These are phyloP conservation scores for Nicotiana tabacum DNA, from an alignment of 257 asterid genomes.

Conservation along the genomic window DNA sequence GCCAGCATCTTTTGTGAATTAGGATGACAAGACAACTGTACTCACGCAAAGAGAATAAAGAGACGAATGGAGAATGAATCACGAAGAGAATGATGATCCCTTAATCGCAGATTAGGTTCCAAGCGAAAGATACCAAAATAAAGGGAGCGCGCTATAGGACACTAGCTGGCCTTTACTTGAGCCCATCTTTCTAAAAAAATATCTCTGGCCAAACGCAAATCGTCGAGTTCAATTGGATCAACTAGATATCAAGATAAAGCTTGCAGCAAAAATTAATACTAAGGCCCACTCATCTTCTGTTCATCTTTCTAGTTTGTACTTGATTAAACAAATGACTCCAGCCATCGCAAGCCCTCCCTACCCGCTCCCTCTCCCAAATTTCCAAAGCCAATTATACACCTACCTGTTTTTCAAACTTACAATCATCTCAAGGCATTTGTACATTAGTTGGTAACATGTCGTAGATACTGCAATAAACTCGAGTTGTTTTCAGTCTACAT, in stretches of 20 bases:
- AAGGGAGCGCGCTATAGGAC: no score
- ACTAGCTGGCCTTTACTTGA: no score
- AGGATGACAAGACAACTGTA: neutral
- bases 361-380: no score
- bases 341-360: neutral
- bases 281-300: neutral
- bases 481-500: neutral
- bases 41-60: neutral
- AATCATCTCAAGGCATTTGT: neutral
- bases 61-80: neutral
- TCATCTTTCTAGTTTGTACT: neutral
- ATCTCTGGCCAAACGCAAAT: no score
- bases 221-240: no score
- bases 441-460: neutral
- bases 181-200: no score
- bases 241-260: no score
- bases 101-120: neutral
- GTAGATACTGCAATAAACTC: neutral
- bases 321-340: neutral
- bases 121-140: no score
- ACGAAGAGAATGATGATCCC: neutral
- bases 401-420: neutral
- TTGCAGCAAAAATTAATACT: no score
- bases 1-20: neutral
- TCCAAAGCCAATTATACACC: neutral